Evolutionary conservation across 148 eudicot genomes (phyloP).

Genomic region (Camellia lanceoleosa): DNA sequence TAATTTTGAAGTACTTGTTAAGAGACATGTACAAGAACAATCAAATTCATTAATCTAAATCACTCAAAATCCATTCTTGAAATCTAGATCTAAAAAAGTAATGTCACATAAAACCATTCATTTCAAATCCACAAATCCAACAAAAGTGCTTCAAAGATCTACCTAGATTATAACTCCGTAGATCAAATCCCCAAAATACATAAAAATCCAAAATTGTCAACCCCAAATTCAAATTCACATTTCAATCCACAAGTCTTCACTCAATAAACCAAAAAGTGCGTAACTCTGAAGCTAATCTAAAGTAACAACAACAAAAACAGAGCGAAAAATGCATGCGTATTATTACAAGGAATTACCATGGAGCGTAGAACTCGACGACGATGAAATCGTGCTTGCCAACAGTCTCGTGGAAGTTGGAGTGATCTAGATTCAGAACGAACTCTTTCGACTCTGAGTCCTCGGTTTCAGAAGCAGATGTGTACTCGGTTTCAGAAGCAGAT

Average conservation of each 20-base stretch:
- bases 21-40: no score
- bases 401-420: slow-evolving; percentile 54
- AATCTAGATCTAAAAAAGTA: no score
- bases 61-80: no score
- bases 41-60: no score
- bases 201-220: no score
- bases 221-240: no score
- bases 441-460: slow-evolving; percentile 29
- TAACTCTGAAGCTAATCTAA: neutral
- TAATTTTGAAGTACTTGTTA: no score
- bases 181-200: no score
- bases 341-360: slow-evolving; percentile 40
- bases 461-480: slow-evolving; percentile 20
- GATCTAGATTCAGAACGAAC: slow-evolving; percentile 55
- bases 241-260: neutral
- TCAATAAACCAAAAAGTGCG: neutral
- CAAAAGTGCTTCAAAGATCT: no score
- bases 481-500: slow-evolving; percentile 21
- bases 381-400: slow-evolving; percentile 56
- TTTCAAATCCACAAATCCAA: no score
- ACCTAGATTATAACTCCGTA: no score
- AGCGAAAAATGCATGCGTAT: neutral
- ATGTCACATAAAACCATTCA: no score
- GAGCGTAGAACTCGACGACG: slow-evolving; percentile 77
- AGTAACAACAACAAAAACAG: neutral